These are phyloP conservation scores for Syzygium aromaticum DNA, from an alignment of 345 rosid species.

Conservation along the genomic window DNA sequence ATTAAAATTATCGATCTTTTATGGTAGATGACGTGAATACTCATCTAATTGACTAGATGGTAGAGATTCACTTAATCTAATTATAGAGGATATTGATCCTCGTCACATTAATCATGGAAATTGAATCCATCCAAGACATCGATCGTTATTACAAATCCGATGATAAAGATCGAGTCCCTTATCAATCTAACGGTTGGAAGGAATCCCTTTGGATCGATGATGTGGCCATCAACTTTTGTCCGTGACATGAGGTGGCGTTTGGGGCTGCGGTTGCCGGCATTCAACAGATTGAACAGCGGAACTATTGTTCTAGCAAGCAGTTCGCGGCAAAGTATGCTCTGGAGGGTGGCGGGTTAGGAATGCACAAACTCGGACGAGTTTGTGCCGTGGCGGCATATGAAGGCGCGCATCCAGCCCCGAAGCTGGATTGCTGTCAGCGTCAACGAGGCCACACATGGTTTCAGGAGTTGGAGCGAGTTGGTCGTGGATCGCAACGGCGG, in stretches of 20 bases:
- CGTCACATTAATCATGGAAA: fast-evolving
- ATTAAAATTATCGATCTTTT: fast-evolving
- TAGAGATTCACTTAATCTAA: not conserved
- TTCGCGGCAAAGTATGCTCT: fast-evolving
- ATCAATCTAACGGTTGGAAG: fast-evolving
- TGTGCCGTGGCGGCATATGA: fast-evolving
- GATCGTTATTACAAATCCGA: fast-evolving
- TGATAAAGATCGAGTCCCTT: fast-evolving
- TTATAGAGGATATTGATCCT: fast-evolving
- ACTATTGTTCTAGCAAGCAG: not conserved
- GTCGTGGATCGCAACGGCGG: not conserved
- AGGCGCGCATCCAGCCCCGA: not conserved
- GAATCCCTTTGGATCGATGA: not conserved
- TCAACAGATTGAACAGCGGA: fast-evolving
- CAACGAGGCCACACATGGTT: not conserved
- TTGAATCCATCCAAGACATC: not conserved
- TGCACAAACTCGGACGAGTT: not conserved
- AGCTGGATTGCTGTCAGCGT: too few relatives aligned
- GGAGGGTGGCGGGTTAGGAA: not conserved
- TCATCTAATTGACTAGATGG: fast-evolving
- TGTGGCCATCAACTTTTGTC: not conserved
- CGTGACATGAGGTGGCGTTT: fast-evolving
- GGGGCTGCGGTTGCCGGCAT: not conserved
- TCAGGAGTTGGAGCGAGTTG: not conserved
- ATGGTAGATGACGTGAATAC: fast-evolving